Evolutionary conservation across 371 early-diverging fungal genomes (phyloP), one percentile per base, ranked within the genome.

Genomic region (Neoconidiobolus thromboides): DNA sequence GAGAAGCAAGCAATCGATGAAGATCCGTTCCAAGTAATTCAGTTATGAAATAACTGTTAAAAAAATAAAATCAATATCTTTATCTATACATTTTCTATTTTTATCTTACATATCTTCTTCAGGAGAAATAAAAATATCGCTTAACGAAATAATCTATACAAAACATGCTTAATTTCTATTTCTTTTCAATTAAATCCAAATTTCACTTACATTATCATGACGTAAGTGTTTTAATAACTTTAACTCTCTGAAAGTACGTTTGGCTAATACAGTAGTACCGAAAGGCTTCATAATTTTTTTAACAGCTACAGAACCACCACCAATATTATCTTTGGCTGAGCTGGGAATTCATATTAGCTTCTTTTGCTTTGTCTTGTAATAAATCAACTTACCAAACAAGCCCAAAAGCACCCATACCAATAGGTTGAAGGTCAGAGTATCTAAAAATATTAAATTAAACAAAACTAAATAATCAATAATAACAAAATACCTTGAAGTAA

Each of bases 21-120:
- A 98, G 80, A 70, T 98, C 93, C 36, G 97, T 96, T 71, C 96
- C 97, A 96, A 98, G 96, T 47, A 98, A 71, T 71, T 90, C 93
- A 67, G 81, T 73, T 26, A 26, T 26, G 26, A 26, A 26, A 26
- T 26, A 26, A 26, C 26, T 26, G 26, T 26, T 26, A 26, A 26
- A 26, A 26, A 26, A 26, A 26, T 26, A 26, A 26, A 26, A 26
- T 26, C 26, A 26, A 26, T 26, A 26, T 26, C 26, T 26, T 26
- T 26, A 26, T 26, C 26, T 26, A 26, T 26, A 26, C 26, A 26
- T 26, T 26, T 26, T 26, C 26, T 26, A 26, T 26, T 26, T 26
- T 26, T 26, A 26, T 26, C 78, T 70, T 78, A 85, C 80, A 91
- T 89, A 66, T 91, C 91, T 64, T 92, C 91, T 44, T 69, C 68